Evolutionary conservation across 1,284 basidiomycete genomes (phyloP).

Genomic region (Paramarasmius palmivorus): DNA sequence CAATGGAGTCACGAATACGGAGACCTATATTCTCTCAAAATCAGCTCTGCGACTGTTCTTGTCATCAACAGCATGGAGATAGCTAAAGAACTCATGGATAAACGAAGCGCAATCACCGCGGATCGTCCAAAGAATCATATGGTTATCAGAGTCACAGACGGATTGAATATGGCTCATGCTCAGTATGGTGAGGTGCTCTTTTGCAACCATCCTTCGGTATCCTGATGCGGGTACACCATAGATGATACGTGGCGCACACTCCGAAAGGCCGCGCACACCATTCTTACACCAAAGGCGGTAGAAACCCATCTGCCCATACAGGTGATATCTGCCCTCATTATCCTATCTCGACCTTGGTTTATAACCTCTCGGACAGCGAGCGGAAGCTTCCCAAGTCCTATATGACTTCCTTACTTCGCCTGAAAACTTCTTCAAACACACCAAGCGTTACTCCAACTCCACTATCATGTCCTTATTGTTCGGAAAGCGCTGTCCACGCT

Average conservation of each 20-base stretch:
- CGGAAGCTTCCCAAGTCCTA: slow-evolving; percentile 17
- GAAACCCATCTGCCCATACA: slow-evolving; percentile 25
- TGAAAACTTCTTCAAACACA: too few relatives aligned
- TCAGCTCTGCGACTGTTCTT: slow-evolving; percentile 23
- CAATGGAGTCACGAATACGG: slow-evolving; percentile 28
- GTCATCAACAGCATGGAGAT: slow-evolving; percentile 23
- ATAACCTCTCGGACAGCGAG: slow-evolving; percentile 7
- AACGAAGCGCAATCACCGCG: slow-evolving; percentile 20
- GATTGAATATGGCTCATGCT: slow-evolving; percentile 2
- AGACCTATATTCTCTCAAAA: slow-evolving; percentile 26
- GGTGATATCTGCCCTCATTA: background rate
- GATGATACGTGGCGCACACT: slow-evolving; percentile 7
- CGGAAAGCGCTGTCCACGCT: background rate
- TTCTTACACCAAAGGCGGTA: slow-evolving; percentile 14
- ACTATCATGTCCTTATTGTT: background rate
- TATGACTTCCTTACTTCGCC: background rate
- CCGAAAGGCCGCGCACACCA: slow-evolving; percentile 14
- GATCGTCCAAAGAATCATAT: slow-evolving; percentile 25
- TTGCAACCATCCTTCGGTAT: too few relatives aligned
- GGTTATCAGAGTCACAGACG: slow-evolving; percentile 11
- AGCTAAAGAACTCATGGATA: slow-evolving; percentile 27
- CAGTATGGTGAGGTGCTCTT: slow-evolving; percentile 8
- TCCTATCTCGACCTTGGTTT: too few relatives aligned
- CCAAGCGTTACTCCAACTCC: too few relatives aligned
- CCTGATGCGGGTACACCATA: too few relatives aligned